Base-by-base conservation (phyloP, 192 early-diverging fungal species). In the Piromyces sp. region DNA sequence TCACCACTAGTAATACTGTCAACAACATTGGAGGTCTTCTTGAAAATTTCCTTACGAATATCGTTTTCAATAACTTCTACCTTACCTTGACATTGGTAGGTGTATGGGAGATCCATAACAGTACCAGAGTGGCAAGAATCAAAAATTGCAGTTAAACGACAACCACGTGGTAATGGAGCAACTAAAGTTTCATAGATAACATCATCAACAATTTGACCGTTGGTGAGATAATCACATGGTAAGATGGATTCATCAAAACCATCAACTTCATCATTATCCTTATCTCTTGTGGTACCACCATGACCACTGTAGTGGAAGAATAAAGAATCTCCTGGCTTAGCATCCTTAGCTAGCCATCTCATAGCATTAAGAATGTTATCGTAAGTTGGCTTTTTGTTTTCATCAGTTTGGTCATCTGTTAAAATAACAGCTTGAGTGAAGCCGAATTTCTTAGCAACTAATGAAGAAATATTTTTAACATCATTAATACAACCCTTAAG, bases 51-150 rank as follows among this genome's bases (percentile, higher is more conserved):
- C 9, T 11, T 68, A 68, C 51, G 51, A 9, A 68, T 26, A 68
- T 68, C 51, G n/a, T 68, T 68, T 68, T 68, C 51, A 68, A 68
- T 17, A 68, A n/a, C 51, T 68, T 68, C 19, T 0, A 68, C 51
- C 2, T 68, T 68, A 7, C 22, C 26, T 22, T 19, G 19, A 68
- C 17, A 68, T 68, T 68, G 51, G 82, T 95, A 95, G 81, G 91
- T 88, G 83, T 90, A 95, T 5, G 94, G 94, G 78, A 95, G 86
- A 85, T 95, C 94, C 37, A 95, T 86, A 0, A 91, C 93, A 2
- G 95, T 92, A 26, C 94, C 95, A 38, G 93, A 94, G 83, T 96
- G 93, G 83, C 95, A 96, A 80, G 93, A 95, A 85, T 95, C 95
- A 86, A 94, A 94, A 42, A 95, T 90, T 0, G 90, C 93, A 2